Evolutionary conservation across 139 green algal genomes (phyloP), one percentile per base, ranked within the genome.

Genomic region (Chlamydomonas sp.): DNA sequence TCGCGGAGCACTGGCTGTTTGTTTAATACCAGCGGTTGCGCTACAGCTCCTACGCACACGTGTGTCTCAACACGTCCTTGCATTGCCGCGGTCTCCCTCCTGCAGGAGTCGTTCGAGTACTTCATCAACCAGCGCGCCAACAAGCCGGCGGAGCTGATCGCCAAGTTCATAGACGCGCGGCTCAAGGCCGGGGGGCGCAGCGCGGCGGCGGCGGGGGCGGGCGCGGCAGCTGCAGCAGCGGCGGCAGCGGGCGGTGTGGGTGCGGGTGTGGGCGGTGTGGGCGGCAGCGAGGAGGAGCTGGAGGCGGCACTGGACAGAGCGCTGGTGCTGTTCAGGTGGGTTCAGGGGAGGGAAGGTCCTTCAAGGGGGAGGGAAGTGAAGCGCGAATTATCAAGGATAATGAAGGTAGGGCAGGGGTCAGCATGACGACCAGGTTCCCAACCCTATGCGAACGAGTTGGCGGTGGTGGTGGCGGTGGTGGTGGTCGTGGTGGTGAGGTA

Each of bases 131-230:
- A 95, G 86, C 95, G 97, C 0, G 92, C 95, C 78, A 93, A 93
- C 92, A 96, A 95, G 90, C 96, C 98, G 0, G 97, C 98, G 0
- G 97, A 99, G 94, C 93, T 99, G 63, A 96, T 99, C 5, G 98
- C 98, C 69, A 99, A 99, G 91, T 98, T 97, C 91, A 95, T 99
- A 1, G 98, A 99, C 83, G 88, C 77, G 14, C 94, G 95, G 90
- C 90, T 99, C 88, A 89, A 95, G 4, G 86, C 88, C 9, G 92
- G 89, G 0, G 95, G 97, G 60, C 95, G 92, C 89, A 98, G 98
- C 89, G 82, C 82, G 61, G 82, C 17, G 4, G 92, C 84, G 80
- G 67, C 80, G 79, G 75, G 18, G 89, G 87, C 57, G 67, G 75
- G 84, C 62, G 63, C 74, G 9, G 82, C 82, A n/a, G 82, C 17